Evolutionary conservation across 495 filamentous ascomycete genomes (phyloP), one percentile per base, ranked within the genome.

Genomic region (Aspergillus hancockii): DNA sequence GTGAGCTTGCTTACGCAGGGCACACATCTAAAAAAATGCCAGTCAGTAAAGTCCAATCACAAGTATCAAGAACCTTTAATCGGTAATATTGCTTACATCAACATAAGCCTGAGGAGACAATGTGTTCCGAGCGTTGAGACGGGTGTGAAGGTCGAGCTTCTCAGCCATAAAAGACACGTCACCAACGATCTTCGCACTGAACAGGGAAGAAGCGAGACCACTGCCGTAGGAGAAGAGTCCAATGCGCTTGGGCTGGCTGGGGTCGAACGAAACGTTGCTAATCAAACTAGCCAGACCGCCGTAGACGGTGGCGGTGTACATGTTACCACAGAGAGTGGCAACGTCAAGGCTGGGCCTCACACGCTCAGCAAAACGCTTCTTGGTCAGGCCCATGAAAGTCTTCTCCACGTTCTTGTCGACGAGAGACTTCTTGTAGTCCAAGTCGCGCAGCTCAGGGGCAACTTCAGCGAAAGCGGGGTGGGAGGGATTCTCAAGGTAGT

Each of bases 271-370:
- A 55, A 93, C 78, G 69, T 92, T 87, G 74, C 82, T 81, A 62
- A 98, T 69, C 58, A 98, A 71, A 64, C 86, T 88, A 71, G 85
- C 84, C 46, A 98, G 81, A 55, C 91, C 91, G 58, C 86, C 87
- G 80, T 92, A 98, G 64, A 98, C 90, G 71, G 91, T 96, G 51
- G 89, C 94, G 67, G 89, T 93, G 80, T 98, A 98, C 95, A 97
- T 98, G 84, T 98, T 98, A 75, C 94, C 95, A 75, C 92, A 97
- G 79, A 91, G 88, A 45, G 92, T 97, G 36, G 94, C 89, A 22
- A 95, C 89, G 71, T 95, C 81, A 70, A 94, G 89, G 68, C 82
- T 77, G 38, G 95, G 92, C 71, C 88, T 80, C 57, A 98, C 90
- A 73, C 92, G 90, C 75, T 92, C 86, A 63, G 87, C 85, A 80